Evolutionary conservation across 2,329 filamentous ascomycete genomes (phyloP), one percentile per base, ranked within the genome.

Genomic region (Fusarium sp.): DNA sequence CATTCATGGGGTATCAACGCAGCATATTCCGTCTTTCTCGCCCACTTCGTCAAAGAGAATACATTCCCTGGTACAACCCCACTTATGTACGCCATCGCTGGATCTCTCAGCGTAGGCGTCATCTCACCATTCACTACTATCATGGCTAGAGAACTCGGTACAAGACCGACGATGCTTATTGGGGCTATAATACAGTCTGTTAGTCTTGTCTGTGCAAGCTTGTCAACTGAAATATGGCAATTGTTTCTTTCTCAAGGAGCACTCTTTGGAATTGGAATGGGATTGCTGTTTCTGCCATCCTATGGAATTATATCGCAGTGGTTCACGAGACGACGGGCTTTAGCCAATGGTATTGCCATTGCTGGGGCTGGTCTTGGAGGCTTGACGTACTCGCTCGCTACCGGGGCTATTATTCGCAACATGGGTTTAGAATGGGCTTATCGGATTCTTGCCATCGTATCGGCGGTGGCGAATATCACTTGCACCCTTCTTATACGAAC

Each of bases 211-310:
- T 82, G 82, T 2, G 86, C 89, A 0, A 86, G 84, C 7, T 88
- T 89, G 55, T 83, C 87, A 0, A 83, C 74, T 1, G 61, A 83
- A 13, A 86, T 89, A 17, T 91, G 88, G 89, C 89, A 91, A 14
- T 80, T 91, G 0, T 90, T 90, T 63, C 81, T 92, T 0, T 84
- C 82, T 4, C 89, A 91, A 68, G 89, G 89, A 1, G 76, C 90
- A 1, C 86, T 87, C 60, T 90, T 91, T 57, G 89, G 90, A 2
- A 82, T 86, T 65, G 90, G 89, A 1, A 87, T 91, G 82, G 89
- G 89, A 0, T 87, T 91, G 50, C 77, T 88, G 1, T 91, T 89
- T 71, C 85, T 90, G 0, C 85, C 85, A 1, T 83, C 83, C 6
- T 86, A 89, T 2, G 86, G 85, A 2, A 85, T 91, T 4, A 81